These are phyloP conservation scores for Linnemannia elongata DNA, from an alignment of 192 early-diverging fungal genomes.

Conservation along the genomic window DNA sequence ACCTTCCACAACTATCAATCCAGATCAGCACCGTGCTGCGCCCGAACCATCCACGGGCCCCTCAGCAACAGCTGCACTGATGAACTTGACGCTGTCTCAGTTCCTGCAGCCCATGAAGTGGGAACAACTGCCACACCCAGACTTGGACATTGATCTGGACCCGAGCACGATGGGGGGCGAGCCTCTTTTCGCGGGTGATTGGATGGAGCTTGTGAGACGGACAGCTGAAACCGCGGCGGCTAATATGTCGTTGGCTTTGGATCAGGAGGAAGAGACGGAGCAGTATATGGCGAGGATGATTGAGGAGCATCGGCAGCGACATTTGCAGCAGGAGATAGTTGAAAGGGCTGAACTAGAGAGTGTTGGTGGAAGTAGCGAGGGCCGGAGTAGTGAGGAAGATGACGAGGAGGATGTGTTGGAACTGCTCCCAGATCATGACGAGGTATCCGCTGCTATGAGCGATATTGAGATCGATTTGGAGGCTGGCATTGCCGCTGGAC, in stretches of 20 bases:
- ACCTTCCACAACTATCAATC: neutral
- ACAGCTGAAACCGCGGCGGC: conserved; percentile 38
- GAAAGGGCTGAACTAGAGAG: neutral
- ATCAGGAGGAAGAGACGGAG: conserved; percentile 48
- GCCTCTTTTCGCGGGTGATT: conserved; percentile 41
- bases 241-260: conserved; percentile 44
- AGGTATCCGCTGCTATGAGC: neutral
- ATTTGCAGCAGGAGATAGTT: neutral
- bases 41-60: neutral
- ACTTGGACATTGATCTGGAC: conserved; percentile 50
- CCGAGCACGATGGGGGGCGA: conserved; percentile 37
- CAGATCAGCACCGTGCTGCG: neutral
- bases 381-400: neutral
- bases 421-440: conserved; percentile 1
- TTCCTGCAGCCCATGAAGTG: conserved; percentile 44
- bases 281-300: conserved; percentile 28
- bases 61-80: conserved; percentile 11
- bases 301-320: neutral
- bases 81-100: conserved; percentile 12
- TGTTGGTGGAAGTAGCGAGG: neutral
- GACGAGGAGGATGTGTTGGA: conserved; percentile 10
- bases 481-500: neutral
- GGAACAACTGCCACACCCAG: conserved; percentile 49
- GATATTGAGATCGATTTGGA: neutral
- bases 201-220: conserved; percentile 30